phyloP scores from a whole-genome alignment of 148 eudicot species.

The Mesembryanthemum crystallinum region DNA sequence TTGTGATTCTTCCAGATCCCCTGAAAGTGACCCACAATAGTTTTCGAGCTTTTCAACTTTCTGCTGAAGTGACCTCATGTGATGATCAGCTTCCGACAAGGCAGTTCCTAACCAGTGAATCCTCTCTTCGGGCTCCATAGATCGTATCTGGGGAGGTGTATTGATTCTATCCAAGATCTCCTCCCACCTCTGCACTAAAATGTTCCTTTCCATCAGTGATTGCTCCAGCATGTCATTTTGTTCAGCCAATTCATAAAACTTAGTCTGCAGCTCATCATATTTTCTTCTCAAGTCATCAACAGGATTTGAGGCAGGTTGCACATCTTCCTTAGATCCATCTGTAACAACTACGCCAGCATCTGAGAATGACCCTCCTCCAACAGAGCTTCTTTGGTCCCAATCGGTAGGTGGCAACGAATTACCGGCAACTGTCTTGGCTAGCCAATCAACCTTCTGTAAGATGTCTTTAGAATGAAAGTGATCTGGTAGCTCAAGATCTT shows the following conservation, averaged over 20 bases:
- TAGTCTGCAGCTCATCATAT: slow-evolving; percentile 81
- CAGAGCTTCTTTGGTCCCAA: slow-evolving; percentile 72
- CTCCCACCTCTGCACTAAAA: slow-evolving; percentile 91
- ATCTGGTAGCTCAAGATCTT: slow-evolving; percentile 92
- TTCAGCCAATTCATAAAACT: slow-evolving; percentile 86
- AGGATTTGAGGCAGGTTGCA: slow-evolving; percentile 38
- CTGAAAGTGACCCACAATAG: slow-evolving; percentile 46
- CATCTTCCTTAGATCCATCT: slow-evolving; percentile 69
- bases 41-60: slow-evolving; percentile 62
- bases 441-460: slow-evolving; percentile 87
- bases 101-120: slow-evolving; percentile 87
- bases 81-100: slow-evolving; percentile 73
- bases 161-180: slow-evolving; percentile 71
- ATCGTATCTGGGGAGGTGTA: slow-evolving; percentile 73
- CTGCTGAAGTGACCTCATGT: slow-evolving; percentile 76
- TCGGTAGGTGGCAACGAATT: slow-evolving; percentile 50
- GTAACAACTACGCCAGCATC: slow-evolving; percentile 52
- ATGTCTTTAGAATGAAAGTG: slow-evolving; percentile 73
- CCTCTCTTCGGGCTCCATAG: slow-evolving; percentile 93
- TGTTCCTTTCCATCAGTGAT: slow-evolving; percentile 87
- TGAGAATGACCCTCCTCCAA: slow-evolving; percentile 57
- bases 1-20: slow-evolving; percentile 61
- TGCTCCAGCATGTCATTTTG: slow-evolving; percentile 99
- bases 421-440: slow-evolving; percentile 65
- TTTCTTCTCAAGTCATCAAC: slow-evolving; percentile 65